Base-by-base conservation (phyloP, 176 grass and related monocot species). In the Alopecurus myosuroides region DNA sequence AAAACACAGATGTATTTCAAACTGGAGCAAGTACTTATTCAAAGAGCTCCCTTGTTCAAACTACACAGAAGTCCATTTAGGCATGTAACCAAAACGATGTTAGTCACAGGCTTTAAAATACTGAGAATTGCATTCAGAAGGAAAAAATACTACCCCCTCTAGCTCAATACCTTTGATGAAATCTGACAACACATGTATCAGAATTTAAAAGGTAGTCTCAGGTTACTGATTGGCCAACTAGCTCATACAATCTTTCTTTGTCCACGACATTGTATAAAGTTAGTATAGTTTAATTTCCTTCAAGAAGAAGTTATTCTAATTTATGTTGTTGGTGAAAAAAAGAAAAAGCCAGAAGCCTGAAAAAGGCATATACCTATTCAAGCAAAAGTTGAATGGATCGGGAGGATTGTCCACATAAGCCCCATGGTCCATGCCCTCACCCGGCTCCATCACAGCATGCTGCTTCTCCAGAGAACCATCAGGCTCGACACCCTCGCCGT, bases 341-440 rank as follows among this genome's bases (percentile, higher is more conserved):
- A 14, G 44, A 82, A 2, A 74, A 76, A 80, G 35, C n/a, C 84
- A 9, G 44, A 82, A 77, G 46, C 41, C 48, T 51, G 28, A 46
- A 25, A 80, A 74, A 82, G 44, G 9, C 22, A 67, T 90, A 99
- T 90, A 99, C 93, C 93, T 94, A 81, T 98, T 91, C 68, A 89
- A 91, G 71, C 91, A 92, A 94, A 91, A 92, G 48, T 77, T 84
- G 80, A 91, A 92, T 64, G 60, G 81, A 80, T 93, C 75, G 3
- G 78, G 87, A 30, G 75, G n/a, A 51, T 94, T 84, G 34, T 80
- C 76, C 50, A 52, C 79, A 55, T 80, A 85, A 78, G 64, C 57
- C 18, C 34, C 57, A 69, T 84, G 73, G 44, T 87, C 84, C 75
- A 86, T 46, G 68, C 37, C 61, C 78, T 40, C 26, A 30, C 68